Conservation (phyloP, 805 yeast species). For the Cyberlindnera euphorbiiphila region DNA sequence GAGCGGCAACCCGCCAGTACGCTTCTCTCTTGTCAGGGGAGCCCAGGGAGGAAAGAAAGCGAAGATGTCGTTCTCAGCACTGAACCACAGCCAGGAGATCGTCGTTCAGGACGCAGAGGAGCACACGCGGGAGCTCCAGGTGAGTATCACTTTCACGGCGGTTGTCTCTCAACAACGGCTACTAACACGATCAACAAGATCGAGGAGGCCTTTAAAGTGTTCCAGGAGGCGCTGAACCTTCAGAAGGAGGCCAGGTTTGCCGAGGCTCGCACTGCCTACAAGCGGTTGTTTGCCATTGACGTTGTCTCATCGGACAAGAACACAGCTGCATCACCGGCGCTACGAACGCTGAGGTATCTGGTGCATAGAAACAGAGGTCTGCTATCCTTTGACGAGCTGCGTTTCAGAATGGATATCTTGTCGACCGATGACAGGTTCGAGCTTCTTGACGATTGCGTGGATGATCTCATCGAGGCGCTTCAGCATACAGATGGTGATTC, state of each 20-base stretch:
- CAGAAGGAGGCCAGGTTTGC: constrained; percentile 50
- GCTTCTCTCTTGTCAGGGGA: too few relatives aligned
- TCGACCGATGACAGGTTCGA: constrained; percentile 10
- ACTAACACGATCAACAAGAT: constrained; percentile 28
- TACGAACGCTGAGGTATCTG: constrained; percentile 70
- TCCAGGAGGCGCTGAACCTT: constrained; percentile 61
- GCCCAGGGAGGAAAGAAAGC: not conserved
- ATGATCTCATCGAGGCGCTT: constrained; percentile 62
- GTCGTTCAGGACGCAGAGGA: constrained; percentile 69
- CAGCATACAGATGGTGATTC: constrained; percentile 67
- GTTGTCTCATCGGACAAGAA: constrained; percentile 50
- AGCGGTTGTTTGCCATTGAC: constrained; percentile 61
- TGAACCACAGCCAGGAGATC: constrained; percentile 75
- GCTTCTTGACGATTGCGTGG: constrained; percentile 35
- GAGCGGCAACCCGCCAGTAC: too few relatives aligned
- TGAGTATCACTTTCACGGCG: constrained; percentile 21
- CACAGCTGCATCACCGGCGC: constrained; percentile 52
- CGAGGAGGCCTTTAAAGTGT: constrained; percentile 77
- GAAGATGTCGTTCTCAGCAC: constrained; percentile 49
- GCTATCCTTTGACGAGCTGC: constrained; percentile 45
- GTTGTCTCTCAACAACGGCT: too few relatives aligned
- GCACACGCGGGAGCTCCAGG: constrained; percentile 86
- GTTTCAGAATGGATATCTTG: constrained; percentile 15
- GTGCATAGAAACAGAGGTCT: constrained; percentile 81
- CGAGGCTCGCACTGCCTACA: constrained; percentile 53